phyloP scores from a whole-genome alignment of 23 red algal species.

The Agarophyton chilense region DNA sequence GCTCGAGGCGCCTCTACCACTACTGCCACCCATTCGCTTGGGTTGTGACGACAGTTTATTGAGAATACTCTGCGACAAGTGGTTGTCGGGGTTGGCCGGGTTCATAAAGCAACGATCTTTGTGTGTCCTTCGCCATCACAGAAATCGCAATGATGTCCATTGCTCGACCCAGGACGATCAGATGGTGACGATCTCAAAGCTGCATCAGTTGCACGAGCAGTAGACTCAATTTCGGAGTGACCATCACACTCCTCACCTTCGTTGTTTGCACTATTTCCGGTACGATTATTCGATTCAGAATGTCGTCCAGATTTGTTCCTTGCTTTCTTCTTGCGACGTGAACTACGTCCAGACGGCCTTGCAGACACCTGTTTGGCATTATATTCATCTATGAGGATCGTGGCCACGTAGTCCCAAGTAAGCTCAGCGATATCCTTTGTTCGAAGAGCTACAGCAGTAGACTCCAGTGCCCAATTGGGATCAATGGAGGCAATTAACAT shows the following conservation, averaged over 20 bases:
- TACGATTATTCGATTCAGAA: neutral
- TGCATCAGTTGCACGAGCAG: too few species aligned
- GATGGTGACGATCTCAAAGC: too few species aligned
- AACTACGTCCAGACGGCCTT: too few species aligned
- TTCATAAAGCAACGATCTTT: conserved; percentile 16
- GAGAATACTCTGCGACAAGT: neutral
- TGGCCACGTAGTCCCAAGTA: conserved; percentile 40
- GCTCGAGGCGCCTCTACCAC: too few species aligned
- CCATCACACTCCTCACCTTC: neutral
- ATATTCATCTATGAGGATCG: too few species aligned
- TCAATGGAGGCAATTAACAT: conserved; percentile 26
- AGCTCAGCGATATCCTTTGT: conserved; percentile 26
- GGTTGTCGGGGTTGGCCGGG: conserved; percentile 23
- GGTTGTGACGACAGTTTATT: neutral
- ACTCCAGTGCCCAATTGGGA: too few species aligned
- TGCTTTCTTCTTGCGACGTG: too few species aligned
- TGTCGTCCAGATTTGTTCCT: too few species aligned
- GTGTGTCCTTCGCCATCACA: conserved; percentile 29
- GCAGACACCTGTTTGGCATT: too few species aligned
- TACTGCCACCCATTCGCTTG: neutral
- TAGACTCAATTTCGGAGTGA: too few species aligned
- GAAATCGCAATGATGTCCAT: conserved; percentile 7
- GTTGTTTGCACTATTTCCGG: neutral
- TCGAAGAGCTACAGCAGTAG: conserved; percentile 16
- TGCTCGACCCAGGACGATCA: neutral